Base-by-base conservation (phyloP, 2,329 filamentous ascomycete species). In the Balansia obtecta region DNA sequence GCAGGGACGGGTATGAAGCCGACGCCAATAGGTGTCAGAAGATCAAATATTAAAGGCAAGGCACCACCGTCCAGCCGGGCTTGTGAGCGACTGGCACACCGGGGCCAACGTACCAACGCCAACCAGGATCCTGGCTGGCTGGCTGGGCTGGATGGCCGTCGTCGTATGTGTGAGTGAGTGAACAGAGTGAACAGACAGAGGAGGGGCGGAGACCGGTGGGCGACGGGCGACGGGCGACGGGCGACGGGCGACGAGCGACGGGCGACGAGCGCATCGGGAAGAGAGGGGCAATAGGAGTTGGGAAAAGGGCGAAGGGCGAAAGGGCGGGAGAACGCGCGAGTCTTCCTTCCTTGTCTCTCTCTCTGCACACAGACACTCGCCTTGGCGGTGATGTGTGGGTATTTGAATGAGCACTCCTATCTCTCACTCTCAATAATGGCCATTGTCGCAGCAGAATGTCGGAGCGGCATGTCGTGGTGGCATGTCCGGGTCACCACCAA, bases 21-120 rank as follows among this genome's bases (percentile, higher is more conserved):
- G 42, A 51, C 46, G 42, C 46, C 46, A 51, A 34, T 10, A 18
- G 27, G 42, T 33, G 50, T 46, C 50, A 46, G 50, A 46, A 49
- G 46, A 49, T 52, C 27, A 46, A 45, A 22, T 18, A 44, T 16
- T 20, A 37, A 30, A 27, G 47, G 42, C 40, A 38, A 33, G 50
- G 50, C 40, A 44, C 50, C 40, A 44, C 50, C 45, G 37, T 37
- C 37, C 33, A 49, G 41, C 46, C 47, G 5, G 15, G 12, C 12
- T n/a, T 8, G 42, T 45, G 37, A 45, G 34, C 41, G 34, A 47
- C 30, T 30, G 45, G 41, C 44, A 30, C 11, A 41, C 40, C 11
- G 39, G 39, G 34, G 45, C 39, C n/a, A 22, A 22, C 20, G 20
- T 22, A 22, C 39, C n/a, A 30, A 45, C 40, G 4, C 39, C n/a